Base-by-base conservation (phyloP, 352 stramenopile genomes). In the Globisporangium abappressorium region DNA sequence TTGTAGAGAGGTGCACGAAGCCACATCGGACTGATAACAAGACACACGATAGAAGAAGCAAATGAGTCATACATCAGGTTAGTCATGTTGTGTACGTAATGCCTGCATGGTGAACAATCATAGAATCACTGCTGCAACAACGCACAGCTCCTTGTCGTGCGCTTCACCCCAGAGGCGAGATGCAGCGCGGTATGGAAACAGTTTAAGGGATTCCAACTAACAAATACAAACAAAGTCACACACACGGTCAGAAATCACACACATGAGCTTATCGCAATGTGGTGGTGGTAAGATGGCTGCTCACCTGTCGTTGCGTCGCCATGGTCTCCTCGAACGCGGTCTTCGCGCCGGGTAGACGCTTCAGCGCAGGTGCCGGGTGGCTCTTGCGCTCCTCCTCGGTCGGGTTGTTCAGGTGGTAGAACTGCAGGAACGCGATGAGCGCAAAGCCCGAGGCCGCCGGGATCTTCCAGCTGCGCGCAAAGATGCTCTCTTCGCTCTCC, bases 121-220 rank as follows among this genome's bases (percentile, higher is more conserved):
- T 6, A 4, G 41, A 5, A 49, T 49, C 41, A 24, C 11, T 51
- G 7, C 43, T 12, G 2, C 43, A 24, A 24, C 43, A 51, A 76
- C 86, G 65, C 80, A 94, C 85, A 96, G 70, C 34, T 94, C 78
- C 64, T 92, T 93, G 73, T 92, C 76, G 73, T 93, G 78, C 54
- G 94, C 76, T 68, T 79, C 5, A 56, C 88, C 88, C 88, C 88
- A 96, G 11, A 93, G 75, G 28, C 87, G 82, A 28, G 85, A 94
- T 3, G 80, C 79, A 20, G 82, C 82, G 55, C 88, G 83, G 76
- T 96, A 94, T 65, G 88, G 85, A 34, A 93, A 74, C 30, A 93
- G 63, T 59, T 93, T 91, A 41, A 96, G 66, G 53, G 82, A 89
- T 70, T 89, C 75, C 63, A 94, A 66, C 71, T 75, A 22, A 24